Percentiles rank a stretch among this genome's conserved stretches.
These are phyloP conservation scores for Aspergillus pseudotamarii DNA, from an alignment of 2,329 filamentous ascomycete genomes.

Conservation along the genomic window DNA sequence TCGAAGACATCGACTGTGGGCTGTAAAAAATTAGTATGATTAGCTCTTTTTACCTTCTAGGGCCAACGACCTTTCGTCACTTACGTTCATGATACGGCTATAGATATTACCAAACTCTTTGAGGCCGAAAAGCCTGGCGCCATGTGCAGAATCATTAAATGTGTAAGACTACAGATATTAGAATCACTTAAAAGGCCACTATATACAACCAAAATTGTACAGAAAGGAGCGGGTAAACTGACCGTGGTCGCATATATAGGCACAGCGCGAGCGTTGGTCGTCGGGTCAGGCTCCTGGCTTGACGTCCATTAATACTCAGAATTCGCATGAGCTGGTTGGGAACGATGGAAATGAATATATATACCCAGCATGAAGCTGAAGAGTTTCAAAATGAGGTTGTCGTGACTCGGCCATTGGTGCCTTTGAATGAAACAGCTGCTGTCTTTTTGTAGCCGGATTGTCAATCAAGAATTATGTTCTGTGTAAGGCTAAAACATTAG, in stretches of 20 bases:
- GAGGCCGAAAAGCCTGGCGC: slow-evolving; percentile 90
- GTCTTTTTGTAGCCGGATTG: background rate
- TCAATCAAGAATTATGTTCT: background rate
- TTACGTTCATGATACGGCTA: slow-evolving; percentile 90
- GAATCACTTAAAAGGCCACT: background rate
- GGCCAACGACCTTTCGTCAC: slow-evolving; percentile 29
- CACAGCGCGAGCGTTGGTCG: slow-evolving; percentile 85
- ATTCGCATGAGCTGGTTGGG: background rate
- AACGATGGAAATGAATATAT: slow-evolving; percentile 23
- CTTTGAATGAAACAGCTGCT: background rate
- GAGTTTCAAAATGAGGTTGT: slow-evolving; percentile 71
- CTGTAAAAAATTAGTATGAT: slow-evolving; percentile 42
- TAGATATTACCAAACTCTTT: slow-evolving; percentile 99
- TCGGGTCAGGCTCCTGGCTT: slow-evolving; percentile 77
- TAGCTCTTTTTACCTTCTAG: background rate
- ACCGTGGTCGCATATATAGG: slow-evolving; percentile 94
- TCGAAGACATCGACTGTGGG: slow-evolving; percentile 96
- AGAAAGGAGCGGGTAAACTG: slow-evolving; percentile 22
- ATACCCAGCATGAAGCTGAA: slow-evolving; percentile 84
- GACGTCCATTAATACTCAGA: slow-evolving; percentile 10
- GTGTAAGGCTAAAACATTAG: background rate
- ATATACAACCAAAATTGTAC: background rate
- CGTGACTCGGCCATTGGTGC: slow-evolving; percentile 39
- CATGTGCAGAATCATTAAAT: slow-evolving; percentile 96
- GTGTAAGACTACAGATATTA: slow-evolving; percentile 68